These are phyloP conservation scores for Pseudonitzschia pungens DNA, from an alignment of 108 stramenopile species.

Conservation along the genomic window DNA sequence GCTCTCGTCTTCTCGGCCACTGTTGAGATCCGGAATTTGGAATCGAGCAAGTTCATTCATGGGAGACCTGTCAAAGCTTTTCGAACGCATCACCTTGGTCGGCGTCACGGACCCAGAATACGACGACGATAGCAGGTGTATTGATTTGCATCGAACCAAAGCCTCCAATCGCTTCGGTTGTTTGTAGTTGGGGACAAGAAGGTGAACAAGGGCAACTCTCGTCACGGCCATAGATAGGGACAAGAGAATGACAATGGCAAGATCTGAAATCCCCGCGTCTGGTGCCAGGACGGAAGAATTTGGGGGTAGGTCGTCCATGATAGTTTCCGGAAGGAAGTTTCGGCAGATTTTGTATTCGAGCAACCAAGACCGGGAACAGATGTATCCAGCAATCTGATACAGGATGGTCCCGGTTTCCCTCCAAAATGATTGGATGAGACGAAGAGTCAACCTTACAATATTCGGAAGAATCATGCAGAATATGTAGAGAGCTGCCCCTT, in stretches of 20 bases:
- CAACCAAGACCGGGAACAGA: conserved; percentile 26
- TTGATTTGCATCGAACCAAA: conserved; percentile 69
- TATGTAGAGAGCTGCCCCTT: conserved; percentile 37
- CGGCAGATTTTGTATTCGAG: conserved; percentile 21
- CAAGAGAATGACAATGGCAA: conserved; percentile 49
- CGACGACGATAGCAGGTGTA: conserved; percentile 61
- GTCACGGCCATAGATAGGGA: conserved; percentile 56
- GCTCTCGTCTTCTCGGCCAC: neutral
- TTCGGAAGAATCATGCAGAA: conserved; percentile 39
- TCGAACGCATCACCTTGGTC: conserved; percentile 8
- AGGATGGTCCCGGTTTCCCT: conserved; percentile 6
- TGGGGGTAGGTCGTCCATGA: neutral
- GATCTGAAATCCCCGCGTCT: conserved; percentile 43
- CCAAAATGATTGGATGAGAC: conserved; percentile 15
- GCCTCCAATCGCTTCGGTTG: conserved; percentile 56
- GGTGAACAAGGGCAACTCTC: conserved; percentile 59
- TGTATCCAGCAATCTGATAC: conserved; percentile 14
- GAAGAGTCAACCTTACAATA: conserved; percentile 15
- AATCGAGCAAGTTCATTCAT: neutral
- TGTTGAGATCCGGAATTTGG: neutral
- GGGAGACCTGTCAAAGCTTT: neutral
- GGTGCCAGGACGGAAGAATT: conserved; percentile 24
- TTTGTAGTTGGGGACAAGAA: conserved; percentile 61
- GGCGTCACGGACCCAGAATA: conserved; percentile 53
- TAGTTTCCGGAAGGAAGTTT: conserved; percentile 3